phyloP scores from a whole-genome alignment of 148 eudicot species.

The Rhododendron griersonianum region DNA sequence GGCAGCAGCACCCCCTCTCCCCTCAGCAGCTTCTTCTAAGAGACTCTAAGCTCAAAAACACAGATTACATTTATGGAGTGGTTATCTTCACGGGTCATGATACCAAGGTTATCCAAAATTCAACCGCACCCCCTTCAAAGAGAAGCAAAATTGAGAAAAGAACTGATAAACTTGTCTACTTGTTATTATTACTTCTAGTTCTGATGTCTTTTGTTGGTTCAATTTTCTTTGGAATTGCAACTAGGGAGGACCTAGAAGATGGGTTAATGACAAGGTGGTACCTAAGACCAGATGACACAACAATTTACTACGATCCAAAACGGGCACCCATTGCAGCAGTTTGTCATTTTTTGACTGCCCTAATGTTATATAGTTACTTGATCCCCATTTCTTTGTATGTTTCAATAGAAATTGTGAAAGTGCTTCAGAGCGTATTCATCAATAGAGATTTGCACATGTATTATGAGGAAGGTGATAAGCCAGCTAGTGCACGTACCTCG shows the following conservation, averaged over 20 bases:
- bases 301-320: constrained; percentile 41
- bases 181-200: constrained; percentile 39
- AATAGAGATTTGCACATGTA: constrained; percentile 59
- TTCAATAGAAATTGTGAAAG: constrained; percentile 65
- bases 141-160: constrained; percentile 63
- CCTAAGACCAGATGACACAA: constrained; percentile 47
- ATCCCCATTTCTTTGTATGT: constrained; percentile 67
- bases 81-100: constrained; percentile 64
- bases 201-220: constrained; percentile 44
- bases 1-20: constrained; percentile 34
- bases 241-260: constrained; percentile 36
- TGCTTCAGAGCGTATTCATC: constrained; percentile 51
- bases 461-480: constrained; percentile 51
- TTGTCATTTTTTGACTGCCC: constrained; percentile 47
- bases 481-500: constrained; percentile 68
- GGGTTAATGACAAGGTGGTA: constrained; percentile 59
- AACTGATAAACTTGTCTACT: constrained; percentile 52
- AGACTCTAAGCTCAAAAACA: constrained; percentile 62
- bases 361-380: constrained; percentile 58
- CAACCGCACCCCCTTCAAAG: constrained; percentile 64
- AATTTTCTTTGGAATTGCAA: constrained; percentile 39
- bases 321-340: constrained; percentile 38
- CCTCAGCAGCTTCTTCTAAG: constrained; percentile 61
- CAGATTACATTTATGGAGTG: constrained; percentile 60
- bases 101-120: constrained; percentile 63